These are phyloP conservation scores for Euptelea pleiosperma DNA, from an alignment of 164 flowering plant genomes.

Conservation along the genomic window DNA sequence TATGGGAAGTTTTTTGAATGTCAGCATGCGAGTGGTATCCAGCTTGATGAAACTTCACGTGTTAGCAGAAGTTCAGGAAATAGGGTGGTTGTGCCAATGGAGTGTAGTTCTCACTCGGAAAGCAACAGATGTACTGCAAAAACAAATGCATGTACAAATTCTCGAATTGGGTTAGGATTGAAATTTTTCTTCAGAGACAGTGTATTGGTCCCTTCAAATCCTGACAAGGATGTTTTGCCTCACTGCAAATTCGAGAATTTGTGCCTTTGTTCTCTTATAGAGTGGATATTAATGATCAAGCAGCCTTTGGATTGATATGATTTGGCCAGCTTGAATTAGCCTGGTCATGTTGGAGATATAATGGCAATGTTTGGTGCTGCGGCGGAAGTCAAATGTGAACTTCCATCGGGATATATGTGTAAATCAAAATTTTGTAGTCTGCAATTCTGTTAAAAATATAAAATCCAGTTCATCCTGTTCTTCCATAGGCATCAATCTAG, in stretches of 20 bases:
- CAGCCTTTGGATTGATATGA: constrained; percentile 21
- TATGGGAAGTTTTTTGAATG: constrained; percentile 13
- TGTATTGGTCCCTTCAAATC: constrained; percentile 46
- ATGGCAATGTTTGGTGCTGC: constrained; percentile 12
- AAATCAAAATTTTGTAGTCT: constrained; percentile 23
- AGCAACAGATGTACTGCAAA: constrained; percentile 9
- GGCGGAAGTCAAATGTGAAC: constrained; percentile 6
- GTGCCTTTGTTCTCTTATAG: constrained; percentile 74
- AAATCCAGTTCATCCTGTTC: constrained; percentile 7
- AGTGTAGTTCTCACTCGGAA: constrained; percentile 53
- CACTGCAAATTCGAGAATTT: constrained; percentile 71
- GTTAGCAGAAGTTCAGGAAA: constrained; percentile 28
- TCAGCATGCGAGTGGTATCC: constrained; percentile 13
- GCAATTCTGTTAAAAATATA: constrained; percentile 9
- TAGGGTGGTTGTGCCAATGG: constrained; percentile 22
- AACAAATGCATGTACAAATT: constrained; percentile 15
- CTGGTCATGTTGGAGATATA: constrained; percentile 10
- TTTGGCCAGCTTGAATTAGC: constrained; percentile 8
- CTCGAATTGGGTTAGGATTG: constrained; percentile 23
- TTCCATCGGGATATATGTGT: constrained; percentile 15
- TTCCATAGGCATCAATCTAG: too few species aligned
- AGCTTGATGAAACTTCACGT: constrained; percentile 16
- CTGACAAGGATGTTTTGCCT: constrained; percentile 36
- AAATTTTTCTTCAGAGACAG: constrained; percentile 62
- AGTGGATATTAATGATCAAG: constrained; percentile 45